phyloP scores from a whole-genome alignment of 805 yeast genomes.

The Pichia nanzhaoensis region DNA sequence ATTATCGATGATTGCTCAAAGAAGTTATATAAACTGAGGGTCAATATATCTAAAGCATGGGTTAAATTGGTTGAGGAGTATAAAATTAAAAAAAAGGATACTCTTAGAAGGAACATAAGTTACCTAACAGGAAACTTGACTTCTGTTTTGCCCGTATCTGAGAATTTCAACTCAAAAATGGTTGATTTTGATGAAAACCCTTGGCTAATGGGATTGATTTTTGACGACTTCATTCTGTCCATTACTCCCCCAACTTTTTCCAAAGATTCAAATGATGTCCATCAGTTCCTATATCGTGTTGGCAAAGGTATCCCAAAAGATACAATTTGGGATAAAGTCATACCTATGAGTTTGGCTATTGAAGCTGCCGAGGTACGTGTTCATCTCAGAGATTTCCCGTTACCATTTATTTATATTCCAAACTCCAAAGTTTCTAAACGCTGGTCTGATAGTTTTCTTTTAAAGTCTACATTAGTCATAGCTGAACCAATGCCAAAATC shows the following conservation, averaged over 20 bases:
- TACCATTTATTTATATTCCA: slow-evolving; percentile 76
- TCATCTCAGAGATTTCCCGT: slow-evolving; percentile 78
- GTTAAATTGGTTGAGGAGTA: slow-evolving; percentile 50
- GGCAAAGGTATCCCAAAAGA: slow-evolving; percentile 83
- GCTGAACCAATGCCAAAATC: slow-evolving; percentile 55
- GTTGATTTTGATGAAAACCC: slow-evolving; percentile 43
- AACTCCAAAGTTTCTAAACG: slow-evolving; percentile 7
- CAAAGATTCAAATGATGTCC: slow-evolving; percentile 35
- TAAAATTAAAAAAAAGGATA: slow-evolving; percentile 34
- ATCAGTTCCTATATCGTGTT: slow-evolving; percentile 56
- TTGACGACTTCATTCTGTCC: slow-evolving; percentile 42
- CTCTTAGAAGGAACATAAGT: slow-evolving; percentile 33
- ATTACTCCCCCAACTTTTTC: slow-evolving; percentile 44
- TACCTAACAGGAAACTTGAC: slow-evolving; percentile 36
- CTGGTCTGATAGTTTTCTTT: slow-evolving; percentile 12
- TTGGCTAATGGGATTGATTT: slow-evolving; percentile 40
- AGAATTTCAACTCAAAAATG: slow-evolving; percentile 38
- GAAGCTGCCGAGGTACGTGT: slow-evolving; percentile 54
- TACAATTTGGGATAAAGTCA: slow-evolving; percentile 55
- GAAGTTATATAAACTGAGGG: slow-evolving; percentile 18
- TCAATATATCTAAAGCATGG: slow-evolving; percentile 53
- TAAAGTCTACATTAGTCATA: slow-evolving; percentile 58
- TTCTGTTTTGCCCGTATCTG: slow-evolving; percentile 31
- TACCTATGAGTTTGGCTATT: slow-evolving; percentile 59
- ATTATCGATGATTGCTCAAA: slow-evolving; percentile 12